Conservation (phyloP, 495 filamentous ascomycete species). For the Darksidea phi region DNA sequence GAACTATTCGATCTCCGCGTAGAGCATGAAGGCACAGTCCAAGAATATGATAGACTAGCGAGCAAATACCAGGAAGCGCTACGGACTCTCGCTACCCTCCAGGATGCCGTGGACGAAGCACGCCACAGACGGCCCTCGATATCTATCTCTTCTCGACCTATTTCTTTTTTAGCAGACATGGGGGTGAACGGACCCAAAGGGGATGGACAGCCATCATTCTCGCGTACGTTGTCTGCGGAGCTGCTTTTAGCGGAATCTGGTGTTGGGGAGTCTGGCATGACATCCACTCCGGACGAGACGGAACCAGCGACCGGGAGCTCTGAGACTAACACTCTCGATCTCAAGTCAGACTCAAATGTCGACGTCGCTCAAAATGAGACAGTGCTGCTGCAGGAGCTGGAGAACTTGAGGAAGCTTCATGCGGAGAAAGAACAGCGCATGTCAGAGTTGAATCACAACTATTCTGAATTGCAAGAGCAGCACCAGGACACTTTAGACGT, state of each 20-base stretch:
- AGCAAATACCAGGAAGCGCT: constrained; percentile 90
- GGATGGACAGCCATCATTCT: constrained; percentile 79
- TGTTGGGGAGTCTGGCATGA: constrained; percentile 69
- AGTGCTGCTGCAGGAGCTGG: constrained; percentile 61
- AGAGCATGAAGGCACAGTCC: constrained; percentile 81
- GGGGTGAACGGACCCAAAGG: constrained; percentile 72
- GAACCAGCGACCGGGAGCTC: constrained; percentile 25
- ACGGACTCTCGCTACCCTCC: constrained; percentile 73
- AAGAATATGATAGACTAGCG: constrained; percentile 77
- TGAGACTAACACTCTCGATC: constrained; percentile 38
- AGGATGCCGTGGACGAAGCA: constrained; percentile 82
- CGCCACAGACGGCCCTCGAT: constrained; percentile 58
- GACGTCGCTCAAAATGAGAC: constrained; percentile 22
- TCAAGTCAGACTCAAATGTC: constrained; percentile 9
- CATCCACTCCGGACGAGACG: constrained; percentile 25
- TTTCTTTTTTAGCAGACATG: constrained; percentile 90
- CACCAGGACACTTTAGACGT: constrained; percentile 79
- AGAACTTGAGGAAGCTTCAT: constrained; percentile 65
- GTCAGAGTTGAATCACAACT: constrained; percentile 68
- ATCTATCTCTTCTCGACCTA: constrained; percentile 61
- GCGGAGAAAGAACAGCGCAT: constrained; percentile 76
- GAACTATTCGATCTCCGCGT: constrained; percentile 88
- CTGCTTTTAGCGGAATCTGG: constrained; percentile 79
- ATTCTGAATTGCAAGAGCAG: constrained; percentile 74
- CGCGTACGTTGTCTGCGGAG: constrained; percentile 94